Evolutionary conservation across 176 grass and related monocot genomes (phyloP).

Genomic region (Sorghum bicolor): DNA sequence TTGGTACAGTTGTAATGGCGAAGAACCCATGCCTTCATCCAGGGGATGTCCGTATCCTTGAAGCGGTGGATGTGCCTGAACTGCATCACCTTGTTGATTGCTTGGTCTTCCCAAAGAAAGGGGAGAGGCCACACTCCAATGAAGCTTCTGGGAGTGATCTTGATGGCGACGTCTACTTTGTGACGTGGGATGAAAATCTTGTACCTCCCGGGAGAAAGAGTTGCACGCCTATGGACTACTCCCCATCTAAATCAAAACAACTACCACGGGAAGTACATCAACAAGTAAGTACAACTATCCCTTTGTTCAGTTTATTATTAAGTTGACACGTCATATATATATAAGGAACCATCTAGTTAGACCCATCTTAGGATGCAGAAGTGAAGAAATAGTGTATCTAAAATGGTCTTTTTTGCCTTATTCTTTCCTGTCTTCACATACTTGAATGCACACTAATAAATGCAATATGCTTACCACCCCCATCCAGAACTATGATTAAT

Average conservation of each 20-base stretch:
- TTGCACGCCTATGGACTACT: slow-evolving; percentile 71
- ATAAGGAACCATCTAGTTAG: background rate
- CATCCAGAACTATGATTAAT: too few relatives aligned
- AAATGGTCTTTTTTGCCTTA: too few relatives aligned
- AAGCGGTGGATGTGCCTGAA: slow-evolving; percentile 71
- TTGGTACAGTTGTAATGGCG: slow-evolving; percentile 71
- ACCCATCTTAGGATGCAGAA: background rate
- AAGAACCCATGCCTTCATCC: slow-evolving; percentile 96
- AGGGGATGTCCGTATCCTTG: slow-evolving; percentile 76
- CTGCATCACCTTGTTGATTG: slow-evolving; percentile 84
- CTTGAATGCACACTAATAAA: too few relatives aligned
- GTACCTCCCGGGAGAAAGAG: slow-evolving; percentile 71
- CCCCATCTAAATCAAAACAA: slow-evolving; percentile 26
- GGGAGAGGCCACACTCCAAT: slow-evolving; percentile 77
- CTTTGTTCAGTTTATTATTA: background rate
- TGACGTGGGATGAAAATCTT: slow-evolving; percentile 87
- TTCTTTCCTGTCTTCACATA: too few relatives aligned
- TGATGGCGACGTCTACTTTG: slow-evolving; percentile 87
- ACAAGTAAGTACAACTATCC: slow-evolving; percentile 38
- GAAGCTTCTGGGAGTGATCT: slow-evolving; percentile 95
- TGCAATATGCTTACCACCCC: too few relatives aligned
- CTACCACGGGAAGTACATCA: slow-evolving; percentile 24
- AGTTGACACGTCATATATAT: background rate
- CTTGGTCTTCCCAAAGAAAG: slow-evolving; percentile 77
- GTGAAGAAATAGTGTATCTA: background rate